These are phyloP conservation scores for Isabelozyma gotoi DNA, from an alignment of 805 yeast species.

Conservation along the genomic window DNA sequence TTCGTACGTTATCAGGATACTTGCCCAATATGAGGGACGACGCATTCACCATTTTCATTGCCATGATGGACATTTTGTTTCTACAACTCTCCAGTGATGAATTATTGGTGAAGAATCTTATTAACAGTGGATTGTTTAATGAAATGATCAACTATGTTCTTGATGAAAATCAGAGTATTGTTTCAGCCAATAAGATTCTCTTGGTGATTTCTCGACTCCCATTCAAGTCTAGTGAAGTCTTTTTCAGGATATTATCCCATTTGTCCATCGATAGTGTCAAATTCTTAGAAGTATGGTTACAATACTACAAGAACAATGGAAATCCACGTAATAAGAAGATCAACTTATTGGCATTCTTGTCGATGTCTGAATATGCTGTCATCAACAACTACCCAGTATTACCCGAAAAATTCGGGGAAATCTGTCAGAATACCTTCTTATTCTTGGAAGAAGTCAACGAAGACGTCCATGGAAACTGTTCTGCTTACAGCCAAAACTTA, in stretches of 20 bases:
- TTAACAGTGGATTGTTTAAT: constrained; percentile 46
- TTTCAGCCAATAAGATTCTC: constrained; percentile 35
- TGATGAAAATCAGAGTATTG: constrained; percentile 44
- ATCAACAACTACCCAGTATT: constrained; percentile 18
- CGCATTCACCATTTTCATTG: constrained; percentile 53
- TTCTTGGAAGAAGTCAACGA: constrained; percentile 79
- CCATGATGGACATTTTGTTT: constrained; percentile 52
- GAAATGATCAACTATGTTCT: constrained; percentile 40
- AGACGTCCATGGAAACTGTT: constrained; percentile 29
- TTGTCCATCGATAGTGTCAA: constrained; percentile 20
- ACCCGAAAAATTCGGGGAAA: constrained; percentile 21
- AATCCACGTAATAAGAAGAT: constrained; percentile 77
- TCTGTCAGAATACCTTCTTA: constrained; percentile 34
- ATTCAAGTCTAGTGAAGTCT: constrained; percentile 31
- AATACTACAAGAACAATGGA: constrained; percentile 51
- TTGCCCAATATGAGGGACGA: constrained; percentile 69
- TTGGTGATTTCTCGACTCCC: constrained; percentile 38
- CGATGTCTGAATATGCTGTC: constrained; percentile 41
- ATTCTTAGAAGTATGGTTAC: constrained; percentile 38
- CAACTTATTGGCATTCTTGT: constrained; percentile 59
- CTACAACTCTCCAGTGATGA: constrained; percentile 27
- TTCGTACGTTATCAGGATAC: constrained; percentile 53
- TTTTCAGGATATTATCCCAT: constrained; percentile 31
- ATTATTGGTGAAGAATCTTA: constrained; percentile 25
- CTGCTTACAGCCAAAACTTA: constrained; percentile 35